Conservation (phyloP, 768 basidiomycete species). For the Porphyrellus cyaneotinctus region DNA sequence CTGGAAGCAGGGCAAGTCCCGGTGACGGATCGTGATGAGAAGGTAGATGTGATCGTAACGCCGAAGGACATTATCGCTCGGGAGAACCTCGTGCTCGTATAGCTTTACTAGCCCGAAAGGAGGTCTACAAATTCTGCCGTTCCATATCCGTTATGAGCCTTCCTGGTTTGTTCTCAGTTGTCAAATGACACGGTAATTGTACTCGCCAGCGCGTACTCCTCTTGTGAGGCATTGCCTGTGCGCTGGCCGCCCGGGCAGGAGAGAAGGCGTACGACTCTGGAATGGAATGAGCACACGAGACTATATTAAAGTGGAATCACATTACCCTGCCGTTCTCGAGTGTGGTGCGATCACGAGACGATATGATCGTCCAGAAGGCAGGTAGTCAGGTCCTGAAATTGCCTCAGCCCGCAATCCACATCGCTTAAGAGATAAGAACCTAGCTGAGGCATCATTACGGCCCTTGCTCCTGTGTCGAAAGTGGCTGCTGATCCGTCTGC, state of each 20-base stretch:
- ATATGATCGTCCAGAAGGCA: constrained; percentile 42
- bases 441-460: constrained; percentile 63
- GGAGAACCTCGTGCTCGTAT: constrained; percentile 17
- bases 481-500: constrained; percentile 61
- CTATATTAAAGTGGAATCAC: constrained; percentile 17
- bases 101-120: constrained; percentile 12
- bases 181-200: constrained; percentile 21
- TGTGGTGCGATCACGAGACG: constrained; percentile 42
- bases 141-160: constrained; percentile 25
- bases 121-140: constrained; percentile 10
- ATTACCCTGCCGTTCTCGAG: constrained; percentile 39
- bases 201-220: constrained; percentile 24
- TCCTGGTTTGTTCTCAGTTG: constrained; percentile 10
- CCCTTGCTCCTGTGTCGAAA: constrained; percentile 61
- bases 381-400: constrained; percentile 33
- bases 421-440: constrained; percentile 36
- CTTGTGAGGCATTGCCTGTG: constrained; percentile 12
- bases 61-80: constrained; percentile 36
- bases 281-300: constrained; percentile 14
- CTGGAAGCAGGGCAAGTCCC: constrained; percentile 51
- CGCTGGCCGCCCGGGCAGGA: constrained; percentile 31
- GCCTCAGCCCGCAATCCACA: constrained; percentile 4
- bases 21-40: constrained; percentile 55
- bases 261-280: constrained; percentile 39
- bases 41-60: constrained; percentile 58